Evolutionary conservation across 2,329 filamentous ascomycete species (phyloP), one percentile per base, ranked within the genome.

Genomic region (Curvularia sp.): DNA sequence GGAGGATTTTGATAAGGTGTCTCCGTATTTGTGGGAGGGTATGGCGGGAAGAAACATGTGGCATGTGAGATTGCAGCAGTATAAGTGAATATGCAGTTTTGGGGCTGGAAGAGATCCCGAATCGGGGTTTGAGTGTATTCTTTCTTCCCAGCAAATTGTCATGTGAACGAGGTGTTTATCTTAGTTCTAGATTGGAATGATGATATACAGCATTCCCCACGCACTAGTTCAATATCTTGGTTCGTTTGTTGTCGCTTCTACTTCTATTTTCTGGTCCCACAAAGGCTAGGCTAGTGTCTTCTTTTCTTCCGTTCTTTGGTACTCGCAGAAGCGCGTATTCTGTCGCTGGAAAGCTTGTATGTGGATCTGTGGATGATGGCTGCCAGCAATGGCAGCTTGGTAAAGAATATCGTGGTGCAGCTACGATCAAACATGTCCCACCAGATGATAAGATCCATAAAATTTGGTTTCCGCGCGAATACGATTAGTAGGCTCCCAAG

Each of bases 31-130:
- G 62, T 77, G 79, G 57, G 75, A 79, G 50, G 80, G 74, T 49
- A 66, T 76, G 21, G 75, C 77, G 63, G 79, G 72, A 41, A 63
- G 80, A 59, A 77, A 80, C 63, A 78, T 83, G 78, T 60, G 65
- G 50, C 72, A 76, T 66, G 69, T 74, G 8, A 63, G 51, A 5
- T 71, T 75, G 43, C 38, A 57, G 49, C 30, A 57, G 53, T 47
- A 55, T 12, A 57, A 53, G 23, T 60, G 46, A 39, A 41, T 6
- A 9, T 1, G 13, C 19, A 15, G 6, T 25, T 23, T 42, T 12
- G 25, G 18, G 9, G n/a, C 8, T 19, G 25, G 41, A 27, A n/a
- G n/a, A 43, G 19, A 6, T 7, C 21, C 41, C n/a, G 34, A 19
- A 43, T 25, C n/a, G 21, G 39, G 9, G 7, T n/a, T 42, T 7